Base-by-base conservation (phyloP, 2,329 filamentous ascomycete species). In the Fusarium nodosum region DNA sequence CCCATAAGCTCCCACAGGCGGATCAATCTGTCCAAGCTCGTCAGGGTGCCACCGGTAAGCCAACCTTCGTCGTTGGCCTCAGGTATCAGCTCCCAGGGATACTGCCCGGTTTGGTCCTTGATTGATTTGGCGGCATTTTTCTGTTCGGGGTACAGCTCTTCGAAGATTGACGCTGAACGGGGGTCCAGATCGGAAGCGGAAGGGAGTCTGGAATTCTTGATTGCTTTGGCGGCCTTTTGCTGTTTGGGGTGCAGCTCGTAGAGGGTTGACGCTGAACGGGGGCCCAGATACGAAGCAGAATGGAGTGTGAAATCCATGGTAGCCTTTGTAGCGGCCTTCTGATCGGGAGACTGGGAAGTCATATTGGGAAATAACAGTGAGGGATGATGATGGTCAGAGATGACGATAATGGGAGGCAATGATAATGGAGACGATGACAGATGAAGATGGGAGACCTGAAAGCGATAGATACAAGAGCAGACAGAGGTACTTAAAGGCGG, bases 1-100 rank as follows among this genome's bases (percentile, higher is more conserved):
- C 11, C 1, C 2, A 4, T 7, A 38, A 6, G 5, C n/a, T 20
- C 0, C 36, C 36, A 39, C 1, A 1, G 12, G n/a, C n/a, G 18
- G 10, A 39, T n/a, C 3, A 39, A 4, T 12, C 2, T 12, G 7
- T 20, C n/a, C 5, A 2, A 20, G 10, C 36, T 7, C 4, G 12
- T 7, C 18, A 39, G n/a, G 36, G 10, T 39, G 5, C 20, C 18
- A 3, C n/a, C n/a, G 10, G 3, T n/a, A 9, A 38, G n/a, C 36
- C 36, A 38, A 7, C 18, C 5, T 38, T 38, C 10, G 36, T 1
- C 7, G 6, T 13, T 10, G n/a, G 11, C 36, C 36, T 39, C 11
- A 3, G 36, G 36, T 20, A 39, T 39, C 36, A 39, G n/a, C 10
- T 39, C 36, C 36, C 20, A 39, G n/a, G 36, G 36, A 39, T 3